phyloP scores from a whole-genome alignment of 2,329 filamentous ascomycete genomes.

The Colletotrichum sp. region DNA sequence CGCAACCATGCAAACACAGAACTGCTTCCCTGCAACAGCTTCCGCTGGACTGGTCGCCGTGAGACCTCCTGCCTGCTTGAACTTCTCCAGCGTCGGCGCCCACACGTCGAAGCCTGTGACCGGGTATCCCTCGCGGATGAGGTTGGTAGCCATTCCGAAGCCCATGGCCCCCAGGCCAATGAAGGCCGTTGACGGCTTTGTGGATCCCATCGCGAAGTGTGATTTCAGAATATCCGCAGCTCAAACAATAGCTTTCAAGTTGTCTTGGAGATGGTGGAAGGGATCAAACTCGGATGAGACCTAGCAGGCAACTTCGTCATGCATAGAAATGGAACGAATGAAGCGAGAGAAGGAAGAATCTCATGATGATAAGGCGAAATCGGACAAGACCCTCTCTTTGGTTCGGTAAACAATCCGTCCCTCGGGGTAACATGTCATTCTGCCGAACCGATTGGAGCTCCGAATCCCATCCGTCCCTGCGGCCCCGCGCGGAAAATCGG shows the following conservation, averaged over 20 bases:
- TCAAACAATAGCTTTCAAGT: background rate
- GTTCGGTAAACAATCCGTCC: background rate
- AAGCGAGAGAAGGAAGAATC: background rate
- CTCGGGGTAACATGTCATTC: background rate
- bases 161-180: constrained; percentile 83
- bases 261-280: background rate
- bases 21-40: constrained; percentile 62
- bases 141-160: constrained; percentile 79
- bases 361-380: background rate
- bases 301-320: background rate
- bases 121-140: constrained; percentile 68
- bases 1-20: constrained; percentile 78
- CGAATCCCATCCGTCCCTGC: background rate
- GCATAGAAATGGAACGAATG: background rate
- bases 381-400: background rate
- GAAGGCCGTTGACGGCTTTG: constrained; percentile 44
- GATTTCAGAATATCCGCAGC: background rate
- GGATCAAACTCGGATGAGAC: accelerated
- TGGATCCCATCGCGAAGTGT: background rate
- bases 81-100: constrained; percentile 68
- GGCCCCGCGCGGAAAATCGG: background rate
- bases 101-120: constrained; percentile 78
- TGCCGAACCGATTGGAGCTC: background rate
- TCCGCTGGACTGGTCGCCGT: constrained; percentile 64
- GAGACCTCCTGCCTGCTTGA: constrained; percentile 66